Evolutionary conservation across 768 basidiomycete species (phyloP).

Genomic region (Phlegmacium glaucopus): DNA sequence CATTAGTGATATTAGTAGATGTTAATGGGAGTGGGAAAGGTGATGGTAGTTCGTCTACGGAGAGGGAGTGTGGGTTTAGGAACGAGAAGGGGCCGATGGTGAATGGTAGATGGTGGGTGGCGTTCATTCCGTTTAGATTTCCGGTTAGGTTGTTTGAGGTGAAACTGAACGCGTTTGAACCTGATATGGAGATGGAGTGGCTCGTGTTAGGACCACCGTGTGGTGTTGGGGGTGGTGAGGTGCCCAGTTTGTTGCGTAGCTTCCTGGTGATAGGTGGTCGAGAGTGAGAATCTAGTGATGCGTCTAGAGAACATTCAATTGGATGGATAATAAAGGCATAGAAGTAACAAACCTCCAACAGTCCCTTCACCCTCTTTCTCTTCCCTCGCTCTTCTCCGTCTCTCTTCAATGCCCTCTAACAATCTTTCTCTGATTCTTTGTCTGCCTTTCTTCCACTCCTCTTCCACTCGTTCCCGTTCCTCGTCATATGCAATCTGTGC

Average conservation of each 20-base stretch:
- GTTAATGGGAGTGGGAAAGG: conserved; percentile 67
- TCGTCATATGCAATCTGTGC: conserved; percentile 73
- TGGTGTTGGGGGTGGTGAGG: conserved; percentile 77
- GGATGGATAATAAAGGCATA: conserved; percentile 2
- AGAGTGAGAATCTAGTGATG: conserved; percentile 70
- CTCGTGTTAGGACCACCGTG: conserved; percentile 33
- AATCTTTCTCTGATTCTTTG: conserved; percentile 75
- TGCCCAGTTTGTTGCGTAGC: conserved; percentile 75
- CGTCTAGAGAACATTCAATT: conserved; percentile 43
- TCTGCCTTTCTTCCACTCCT: conserved; percentile 75
- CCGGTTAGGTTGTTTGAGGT: too few species aligned
- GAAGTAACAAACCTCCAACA: conserved; percentile 48
- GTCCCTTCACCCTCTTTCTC: conserved; percentile 91
- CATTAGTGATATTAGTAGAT: conserved; percentile 18
- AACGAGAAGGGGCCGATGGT: conserved; percentile 54
- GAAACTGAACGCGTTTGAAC: too few species aligned
- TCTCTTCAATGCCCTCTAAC: conserved; percentile 82
- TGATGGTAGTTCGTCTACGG: conserved; percentile 84
- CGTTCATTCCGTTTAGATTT: conserved; percentile 32
- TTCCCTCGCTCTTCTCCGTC: conserved; percentile 72
- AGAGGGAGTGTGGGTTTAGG: conserved; percentile 79
- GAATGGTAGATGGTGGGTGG: conserved; percentile 46
- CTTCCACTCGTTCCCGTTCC: conserved; percentile 76
- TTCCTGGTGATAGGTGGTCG: conserved; percentile 82
- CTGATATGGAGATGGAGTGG: conserved; percentile 21